Evolutionary conservation across 176 grass and related monocot genomes (phyloP).

Genomic region (Carex littledalei): DNA sequence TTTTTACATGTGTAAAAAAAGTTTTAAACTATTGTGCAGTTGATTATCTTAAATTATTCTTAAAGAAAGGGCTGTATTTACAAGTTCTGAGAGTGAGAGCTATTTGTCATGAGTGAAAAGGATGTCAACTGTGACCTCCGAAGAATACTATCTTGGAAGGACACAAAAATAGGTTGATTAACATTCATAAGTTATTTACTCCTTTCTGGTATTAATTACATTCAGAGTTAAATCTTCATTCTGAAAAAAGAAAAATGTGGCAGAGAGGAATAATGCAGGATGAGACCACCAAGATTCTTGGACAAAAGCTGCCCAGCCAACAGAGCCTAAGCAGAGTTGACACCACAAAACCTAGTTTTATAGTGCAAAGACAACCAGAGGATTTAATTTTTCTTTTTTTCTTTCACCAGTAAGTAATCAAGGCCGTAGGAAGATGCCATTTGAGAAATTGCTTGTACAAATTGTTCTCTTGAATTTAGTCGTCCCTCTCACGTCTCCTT

Average conservation of each 20-base stretch:
- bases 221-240: not conserved
- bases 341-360: not conserved
- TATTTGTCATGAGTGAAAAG: not conserved
- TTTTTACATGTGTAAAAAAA: too few relatives aligned
- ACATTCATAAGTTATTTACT: not conserved
- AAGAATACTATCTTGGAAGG: not conserved
- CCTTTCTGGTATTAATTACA: not conserved
- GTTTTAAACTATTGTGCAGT: too few relatives aligned
- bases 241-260: not conserved
- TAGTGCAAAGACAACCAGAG: not conserved
- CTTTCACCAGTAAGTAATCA: not conserved
- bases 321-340: not conserved
- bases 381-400: not conserved
- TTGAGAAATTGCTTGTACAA: not conserved
- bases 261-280: not conserved
- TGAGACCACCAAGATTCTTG: slow-evolving; percentile 12
- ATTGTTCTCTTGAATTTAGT: not conserved
- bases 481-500: not conserved
- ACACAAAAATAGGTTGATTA: not conserved
- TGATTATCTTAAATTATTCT: not conserved
- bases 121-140: not conserved
- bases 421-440: not conserved
- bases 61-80: not conserved
- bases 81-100: not conserved
- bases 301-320: not conserved